These are phyloP conservation scores for Neurospora tetrasperma DNA, from an alignment of 495 filamentous ascomycete genomes.

Conservation along the genomic window DNA sequence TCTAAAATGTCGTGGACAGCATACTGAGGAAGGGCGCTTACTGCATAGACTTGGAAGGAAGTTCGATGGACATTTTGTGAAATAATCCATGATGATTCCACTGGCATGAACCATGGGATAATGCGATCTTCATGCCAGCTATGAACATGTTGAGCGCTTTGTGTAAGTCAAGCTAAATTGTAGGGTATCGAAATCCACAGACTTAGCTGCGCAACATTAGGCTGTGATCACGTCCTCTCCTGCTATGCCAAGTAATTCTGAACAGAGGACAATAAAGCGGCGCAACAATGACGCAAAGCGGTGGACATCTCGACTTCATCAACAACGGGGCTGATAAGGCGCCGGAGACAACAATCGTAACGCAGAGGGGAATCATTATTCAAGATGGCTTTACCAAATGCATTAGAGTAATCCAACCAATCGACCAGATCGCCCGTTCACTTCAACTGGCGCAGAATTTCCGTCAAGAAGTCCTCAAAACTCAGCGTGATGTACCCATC, in stretches of 20 bases:
- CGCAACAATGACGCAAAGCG: neutral
- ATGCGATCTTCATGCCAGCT: neutral
- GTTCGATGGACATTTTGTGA: neutral
- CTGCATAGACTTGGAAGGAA: neutral
- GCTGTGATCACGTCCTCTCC: neutral
- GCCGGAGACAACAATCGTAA: neutral
- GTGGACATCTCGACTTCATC: neutral
- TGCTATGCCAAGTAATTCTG: neutral
- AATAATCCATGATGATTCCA: neutral
- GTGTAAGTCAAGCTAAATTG: neutral
- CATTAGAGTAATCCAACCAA: neutral
- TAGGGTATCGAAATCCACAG: neutral
- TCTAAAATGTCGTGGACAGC: neutral
- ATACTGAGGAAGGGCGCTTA: neutral
- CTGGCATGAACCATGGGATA: neutral
- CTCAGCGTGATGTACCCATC: constrained; percentile 83
- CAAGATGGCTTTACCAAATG: neutral
- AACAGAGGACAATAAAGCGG: neutral
- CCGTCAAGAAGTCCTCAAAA: constrained; percentile 72
- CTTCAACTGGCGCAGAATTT: constrained; percentile 41
- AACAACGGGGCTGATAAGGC: neutral
- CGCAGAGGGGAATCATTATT: neutral
- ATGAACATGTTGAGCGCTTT: neutral
- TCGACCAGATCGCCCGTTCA: constrained; percentile 7
- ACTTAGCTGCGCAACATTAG: neutral